Base-by-base conservation (phyloP, 2,329 filamentous ascomycete genomes). In the Penicillium sp. region DNA sequence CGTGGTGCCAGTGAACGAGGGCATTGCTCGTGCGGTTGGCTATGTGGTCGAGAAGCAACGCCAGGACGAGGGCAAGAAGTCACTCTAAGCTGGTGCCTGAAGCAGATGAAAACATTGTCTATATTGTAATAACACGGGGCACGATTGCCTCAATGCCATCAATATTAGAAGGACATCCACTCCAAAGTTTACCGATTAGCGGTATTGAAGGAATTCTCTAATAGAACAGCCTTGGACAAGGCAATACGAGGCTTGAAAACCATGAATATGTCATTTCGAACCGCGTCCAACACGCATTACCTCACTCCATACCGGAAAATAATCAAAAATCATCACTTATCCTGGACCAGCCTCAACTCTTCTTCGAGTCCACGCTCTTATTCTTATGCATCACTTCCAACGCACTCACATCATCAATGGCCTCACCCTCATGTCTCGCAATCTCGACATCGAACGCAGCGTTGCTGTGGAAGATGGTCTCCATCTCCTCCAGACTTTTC, bases 1-100 rank as follows among this genome's bases (percentile, higher is more conserved):
- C n/a, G 50, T 67, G 30, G 61, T 72, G 6, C 53, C 58, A 2
- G 54, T 73, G 27, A 62, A 71, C 38, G 70, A 73, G 52, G 70
- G 66, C 10, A 57, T 70, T 30, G 59, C 59, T n/a, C 62, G 68
- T 47, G 61, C 65, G n/a, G 69, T 71, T 29, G 61, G 62, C 25
- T 66, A 63, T 42, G 59, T 66, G 32, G 44, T 65, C 40, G 61
- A 64, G 41, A 52, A 54, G 33, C 52, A 60, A 37, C 51, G 54
- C 28, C 46, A 54, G 33, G 50, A 53, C 17, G 49, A 42, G 18
- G 63, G 60, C 39, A 68, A 69, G 61, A 68, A 70, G 55, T 54
- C 44, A 20, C 47, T 64, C 50, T 69, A 59, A 55, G 35, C 8
- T 30, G 37, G 33, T 15, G 30, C 15, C 18, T 30, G 31, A 25